Evolutionary conservation across 2,329 filamentous ascomycete species (phyloP).

Genomic region (Phymatotrichopsis omnivora): DNA sequence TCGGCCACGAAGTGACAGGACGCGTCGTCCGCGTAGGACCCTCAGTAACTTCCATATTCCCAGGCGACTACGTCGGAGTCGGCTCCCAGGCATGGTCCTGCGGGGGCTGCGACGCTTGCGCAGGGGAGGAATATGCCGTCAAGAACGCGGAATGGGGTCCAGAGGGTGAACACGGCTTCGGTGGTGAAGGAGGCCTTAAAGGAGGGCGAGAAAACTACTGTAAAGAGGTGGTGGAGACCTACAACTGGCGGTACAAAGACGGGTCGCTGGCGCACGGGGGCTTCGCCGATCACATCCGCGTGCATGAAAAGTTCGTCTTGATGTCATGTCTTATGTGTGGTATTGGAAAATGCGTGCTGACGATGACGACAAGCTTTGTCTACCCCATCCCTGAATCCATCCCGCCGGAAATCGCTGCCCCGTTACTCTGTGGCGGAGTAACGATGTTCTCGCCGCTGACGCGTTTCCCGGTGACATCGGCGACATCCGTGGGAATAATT

Average conservation of each 20-base stretch:
- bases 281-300: conserved; percentile 47
- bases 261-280: conserved; percentile 55
- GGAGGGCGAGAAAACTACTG: conserved; percentile 61
- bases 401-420: conserved; percentile 52
- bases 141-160: background rate
- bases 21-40: conserved; percentile 56
- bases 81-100: conserved; percentile 58
- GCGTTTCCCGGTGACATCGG: conserved; percentile 62
- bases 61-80: conserved; percentile 57
- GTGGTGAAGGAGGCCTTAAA: conserved; percentile 33
- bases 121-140: conserved; percentile 7
- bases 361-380: conserved; percentile 24
- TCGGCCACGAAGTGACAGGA: conserved; percentile 53
- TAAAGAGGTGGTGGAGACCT: conserved; percentile 43
- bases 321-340: background rate
- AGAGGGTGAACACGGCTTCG: conserved; percentile 17
- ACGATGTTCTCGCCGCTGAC: conserved; percentile 71
- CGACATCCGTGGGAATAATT: conserved; percentile 68
- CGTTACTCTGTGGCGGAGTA: conserved; percentile 76
- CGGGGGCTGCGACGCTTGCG: conserved; percentile 53
- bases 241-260: conserved; percentile 36
- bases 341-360: conserved; percentile 40
- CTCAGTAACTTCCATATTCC: conserved; percentile 51
- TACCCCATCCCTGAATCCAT: conserved; percentile 59
- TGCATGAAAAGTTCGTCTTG: conserved; percentile 44